Conservation (phyloP, 2,329 filamentous ascomycete species). For the Alternaria dauci region DNA sequence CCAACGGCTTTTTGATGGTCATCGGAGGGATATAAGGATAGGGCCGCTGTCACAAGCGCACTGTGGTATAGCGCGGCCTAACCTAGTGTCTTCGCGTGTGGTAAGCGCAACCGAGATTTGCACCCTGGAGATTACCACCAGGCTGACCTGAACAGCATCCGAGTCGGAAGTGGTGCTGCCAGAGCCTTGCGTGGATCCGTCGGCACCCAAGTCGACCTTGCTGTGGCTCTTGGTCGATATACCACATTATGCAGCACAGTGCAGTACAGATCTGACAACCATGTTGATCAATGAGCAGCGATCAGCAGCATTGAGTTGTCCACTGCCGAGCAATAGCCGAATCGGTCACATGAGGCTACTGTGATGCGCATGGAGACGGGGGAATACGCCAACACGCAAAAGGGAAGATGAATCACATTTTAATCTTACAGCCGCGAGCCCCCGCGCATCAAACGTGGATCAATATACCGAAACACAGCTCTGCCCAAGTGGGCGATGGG, state of each 20-base stretch:
- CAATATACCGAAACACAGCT: slow-evolving; percentile 6
- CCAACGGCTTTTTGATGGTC: slow-evolving; percentile 4
- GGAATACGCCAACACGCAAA: slow-evolving; percentile 12
- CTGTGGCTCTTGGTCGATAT: neutral
- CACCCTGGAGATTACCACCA: slow-evolving; percentile 16
- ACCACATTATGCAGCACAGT: neutral
- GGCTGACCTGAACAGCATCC: slow-evolving; percentile 5
- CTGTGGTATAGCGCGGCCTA: slow-evolving; percentile 7
- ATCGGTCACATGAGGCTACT: slow-evolving; percentile 14
- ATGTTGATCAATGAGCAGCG: neutral
- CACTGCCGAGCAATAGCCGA: slow-evolving; percentile 17
- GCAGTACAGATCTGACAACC: neutral
- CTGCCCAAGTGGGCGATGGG: slow-evolving; percentile 1
- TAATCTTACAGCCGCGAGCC: slow-evolving; percentile 9
- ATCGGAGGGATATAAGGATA: slow-evolving; percentile 9
- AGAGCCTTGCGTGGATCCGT: neutral
- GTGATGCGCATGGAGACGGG: slow-evolving; percentile 5
- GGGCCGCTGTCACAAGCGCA: slow-evolving; percentile 19
- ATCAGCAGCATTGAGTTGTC: neutral
- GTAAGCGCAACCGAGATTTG: slow-evolving; percentile 20
- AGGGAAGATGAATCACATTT: slow-evolving; percentile 7
- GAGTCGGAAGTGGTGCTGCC: neutral
- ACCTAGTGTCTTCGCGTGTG: slow-evolving; percentile 14
- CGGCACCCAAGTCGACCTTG: neutral
- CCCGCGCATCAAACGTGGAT: slow-evolving; percentile 2